These are phyloP conservation scores for Arabis hirsuta DNA, from an alignment of 345 rosid species.

Conservation along the genomic window DNA sequence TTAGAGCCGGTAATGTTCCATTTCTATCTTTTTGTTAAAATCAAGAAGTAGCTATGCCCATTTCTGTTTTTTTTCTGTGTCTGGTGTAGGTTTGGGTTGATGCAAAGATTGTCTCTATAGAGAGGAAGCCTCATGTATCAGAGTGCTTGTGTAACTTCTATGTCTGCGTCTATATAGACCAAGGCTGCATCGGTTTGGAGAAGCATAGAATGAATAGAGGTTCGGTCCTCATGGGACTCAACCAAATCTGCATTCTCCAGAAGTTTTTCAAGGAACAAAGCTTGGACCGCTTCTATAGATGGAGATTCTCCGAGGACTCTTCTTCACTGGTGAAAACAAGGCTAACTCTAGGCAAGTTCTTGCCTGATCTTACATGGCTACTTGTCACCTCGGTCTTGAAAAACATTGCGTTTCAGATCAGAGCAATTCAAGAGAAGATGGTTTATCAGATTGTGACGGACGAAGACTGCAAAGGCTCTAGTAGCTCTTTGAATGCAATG, in stretches of 20 bases:
- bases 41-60: background rate
- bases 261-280: constrained; percentile 53
- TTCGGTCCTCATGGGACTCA: constrained; percentile 51
- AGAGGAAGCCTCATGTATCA: constrained; percentile 73
- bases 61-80: constrained; percentile 19
- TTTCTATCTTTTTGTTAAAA: background rate
- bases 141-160: constrained; percentile 70
- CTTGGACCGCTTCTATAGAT: constrained; percentile 58
- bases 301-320: constrained; percentile 73
- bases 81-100: constrained; percentile 69
- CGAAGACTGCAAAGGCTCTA: constrained; percentile 36
- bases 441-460: constrained; percentile 61
- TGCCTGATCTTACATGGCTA: constrained; percentile 68
- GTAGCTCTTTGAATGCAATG: constrained; percentile 47
- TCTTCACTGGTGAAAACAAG: constrained; percentile 53
- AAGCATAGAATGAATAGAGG: constrained; percentile 55
- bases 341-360: constrained; percentile 66
- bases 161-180: constrained; percentile 56
- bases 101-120: constrained; percentile 74
- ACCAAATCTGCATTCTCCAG: constrained; percentile 69
- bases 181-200: constrained; percentile 66
- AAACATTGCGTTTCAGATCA: constrained; percentile 54
- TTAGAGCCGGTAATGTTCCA: constrained; percentile 54
- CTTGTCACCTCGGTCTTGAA: constrained; percentile 69
- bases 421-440: constrained; percentile 61